These are phyloP conservation scores for Lophiotrema nucula DNA, from an alignment of 495 filamentous ascomycete species.

Conservation along the genomic window DNA sequence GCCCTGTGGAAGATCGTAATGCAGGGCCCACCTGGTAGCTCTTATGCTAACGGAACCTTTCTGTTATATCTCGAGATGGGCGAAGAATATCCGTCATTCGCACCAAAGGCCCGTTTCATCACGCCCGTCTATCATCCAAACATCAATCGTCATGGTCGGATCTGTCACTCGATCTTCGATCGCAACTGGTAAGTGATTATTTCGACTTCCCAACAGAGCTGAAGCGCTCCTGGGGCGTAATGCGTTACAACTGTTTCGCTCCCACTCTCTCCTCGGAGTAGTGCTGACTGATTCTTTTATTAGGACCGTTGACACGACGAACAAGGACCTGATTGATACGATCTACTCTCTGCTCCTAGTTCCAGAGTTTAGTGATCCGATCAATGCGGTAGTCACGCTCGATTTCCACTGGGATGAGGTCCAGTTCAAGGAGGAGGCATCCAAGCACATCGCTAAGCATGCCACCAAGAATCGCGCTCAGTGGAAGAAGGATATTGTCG, in stretches of 20 bases:
- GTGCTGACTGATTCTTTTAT: no score
- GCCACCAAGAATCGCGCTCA: constrained; percentile 32
- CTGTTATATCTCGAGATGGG: constrained; percentile 38
- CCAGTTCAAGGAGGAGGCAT: constrained; percentile 33
- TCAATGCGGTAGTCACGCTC: constrained; percentile 37
- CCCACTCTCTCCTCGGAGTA: no score
- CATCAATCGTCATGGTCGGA: constrained; percentile 86
- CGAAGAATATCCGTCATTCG: constrained; percentile 25
- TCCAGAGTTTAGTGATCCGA: constrained; percentile 36
- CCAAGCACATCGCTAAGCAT: constrained; percentile 30
- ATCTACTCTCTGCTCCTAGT: constrained; percentile 35
- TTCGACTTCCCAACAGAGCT: no score
- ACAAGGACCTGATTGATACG: constrained; percentile 21
- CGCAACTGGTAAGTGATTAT: no score
- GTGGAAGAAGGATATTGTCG: constrained; percentile 33
- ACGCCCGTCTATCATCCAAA: constrained; percentile 95
- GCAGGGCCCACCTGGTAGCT: constrained; percentile 32
- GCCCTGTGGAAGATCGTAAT: constrained; percentile 41
- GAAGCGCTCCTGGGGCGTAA: no score
- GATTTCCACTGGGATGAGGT: constrained; percentile 40
- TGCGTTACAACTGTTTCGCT: no score
- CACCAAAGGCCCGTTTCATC: constrained; percentile 56
- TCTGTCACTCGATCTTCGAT: constrained; percentile 55
- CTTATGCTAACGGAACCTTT: constrained; percentile 34
- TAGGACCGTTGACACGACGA: constrained; percentile 28